Evolutionary conservation across 2,329 filamentous ascomycete genomes (phyloP).

Genomic region (Aspergillus clavatus): DNA sequence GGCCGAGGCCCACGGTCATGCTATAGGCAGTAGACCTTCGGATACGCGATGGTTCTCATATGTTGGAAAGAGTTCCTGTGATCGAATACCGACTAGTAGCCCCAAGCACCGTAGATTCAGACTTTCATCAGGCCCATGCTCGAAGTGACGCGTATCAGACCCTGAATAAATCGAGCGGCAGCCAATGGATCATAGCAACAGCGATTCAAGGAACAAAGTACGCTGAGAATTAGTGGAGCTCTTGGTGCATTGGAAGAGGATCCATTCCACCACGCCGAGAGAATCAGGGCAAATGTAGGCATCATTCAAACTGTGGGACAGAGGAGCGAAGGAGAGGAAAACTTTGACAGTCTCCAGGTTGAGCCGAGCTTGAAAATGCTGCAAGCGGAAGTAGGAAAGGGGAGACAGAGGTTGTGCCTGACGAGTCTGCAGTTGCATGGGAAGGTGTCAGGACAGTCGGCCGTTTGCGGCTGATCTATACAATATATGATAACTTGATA

Average conservation of each 20-base stretch:
- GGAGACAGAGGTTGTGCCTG: background rate
- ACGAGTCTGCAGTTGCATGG: background rate
- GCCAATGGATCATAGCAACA: background rate
- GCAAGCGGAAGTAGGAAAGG: background rate
- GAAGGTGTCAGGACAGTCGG: background rate
- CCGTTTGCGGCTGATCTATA: background rate
- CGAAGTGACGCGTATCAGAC: background rate
- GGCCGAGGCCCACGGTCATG: background rate
- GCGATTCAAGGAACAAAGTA: background rate
- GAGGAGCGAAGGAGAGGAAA: constrained; percentile 4
- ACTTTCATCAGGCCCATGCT: background rate
- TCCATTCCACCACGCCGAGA: no score
- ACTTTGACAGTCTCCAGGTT: constrained; percentile 1
- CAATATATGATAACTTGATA: background rate
- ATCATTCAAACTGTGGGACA: constrained; percentile 8
- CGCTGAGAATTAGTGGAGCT: background rate
- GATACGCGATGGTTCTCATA: background rate
- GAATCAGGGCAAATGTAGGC: constrained; percentile 9
- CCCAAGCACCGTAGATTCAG: background rate
- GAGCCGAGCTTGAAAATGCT: background rate
- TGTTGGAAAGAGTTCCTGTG: background rate
- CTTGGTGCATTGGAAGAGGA: background rate
- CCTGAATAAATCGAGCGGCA: background rate
- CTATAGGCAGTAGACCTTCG: background rate
- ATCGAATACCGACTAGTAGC: background rate